Base-by-base conservation (phyloP, 148 eudicot species). In the Euryodendron excelsum region DNA sequence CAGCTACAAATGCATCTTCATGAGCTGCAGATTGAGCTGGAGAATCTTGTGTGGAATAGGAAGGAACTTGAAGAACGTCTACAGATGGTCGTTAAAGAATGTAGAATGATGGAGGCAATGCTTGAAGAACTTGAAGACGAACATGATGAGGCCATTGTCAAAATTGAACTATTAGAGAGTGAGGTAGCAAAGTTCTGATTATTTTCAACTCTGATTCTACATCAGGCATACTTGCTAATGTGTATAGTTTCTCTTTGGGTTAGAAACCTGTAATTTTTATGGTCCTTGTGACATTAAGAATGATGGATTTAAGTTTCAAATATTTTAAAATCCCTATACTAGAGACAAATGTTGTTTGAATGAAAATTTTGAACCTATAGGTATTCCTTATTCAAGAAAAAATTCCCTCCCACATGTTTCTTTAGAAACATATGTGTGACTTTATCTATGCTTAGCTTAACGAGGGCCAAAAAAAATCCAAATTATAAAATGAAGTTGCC, bases 121-220 rank as follows among this genome's bases (percentile, higher is more conserved):
- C 79, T 92, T 75, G 80, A 83, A 69, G 96, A 94, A 81, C 73
- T 92, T 78, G 98, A 92, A 85, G 91, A 88, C 25, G 94, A 94
- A 77, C 97, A 94, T 65, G 96, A 91, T 39, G 84, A 86, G 77
- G 92, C 98, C 60, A 88, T 92, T 73, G 63, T 56, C 45, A 91
- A 89, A 85, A 87, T 94, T 36, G 89, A 94, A 81, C 82, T 75
- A 37, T 84, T 94, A 67, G 91, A 92, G 85, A 78, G 75, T 36
- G 84, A 92, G 93, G 98, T 94, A 79, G 30, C 71, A 55, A 81
- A 76, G 58, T 67, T 36, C n/a, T 64, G 15, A 37, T 53, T 23
- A 17, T 80, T 67, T 66, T 28, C 18, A 50, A 12, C 30, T 30
- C 44, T 20, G 61, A 71, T 71, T n/a, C 39, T 17, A 68, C 18